Evolutionary conservation across 2,329 filamentous ascomycete genomes (phyloP).

Genomic region (Xylaria arbuscula): DNA sequence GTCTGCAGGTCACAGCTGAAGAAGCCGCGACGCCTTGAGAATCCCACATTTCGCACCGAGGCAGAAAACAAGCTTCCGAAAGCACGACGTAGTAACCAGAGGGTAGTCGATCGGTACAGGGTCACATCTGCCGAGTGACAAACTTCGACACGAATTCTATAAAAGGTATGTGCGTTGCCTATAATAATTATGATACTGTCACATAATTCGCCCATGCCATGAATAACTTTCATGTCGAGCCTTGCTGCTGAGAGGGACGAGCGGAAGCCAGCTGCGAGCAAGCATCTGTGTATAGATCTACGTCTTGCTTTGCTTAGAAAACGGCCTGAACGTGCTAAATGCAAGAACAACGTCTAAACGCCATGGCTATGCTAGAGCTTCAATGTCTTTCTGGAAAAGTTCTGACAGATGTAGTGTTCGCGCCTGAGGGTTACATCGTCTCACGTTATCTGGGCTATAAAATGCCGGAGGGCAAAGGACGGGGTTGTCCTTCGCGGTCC

Average conservation of each 20-base stretch:
- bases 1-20: slow-evolving; percentile 1
- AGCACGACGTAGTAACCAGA: not conserved
- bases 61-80: not conserved
- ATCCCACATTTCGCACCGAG: not conserved
- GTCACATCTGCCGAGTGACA: slow-evolving; percentile 11
- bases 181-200: slow-evolving; percentile 4
- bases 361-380: not conserved
- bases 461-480: not conserved
- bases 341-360: not conserved
- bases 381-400: slow-evolving; percentile 13
- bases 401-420: not conserved
- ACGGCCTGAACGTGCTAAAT: not conserved
- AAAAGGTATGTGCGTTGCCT: not conserved
- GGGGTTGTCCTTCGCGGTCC: not conserved
- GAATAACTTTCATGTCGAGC: not conserved
- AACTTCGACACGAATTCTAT: slow-evolving; percentile 15
- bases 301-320: not conserved
- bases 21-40: not conserved
- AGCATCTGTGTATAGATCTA: not conserved
- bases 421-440: slow-evolving; percentile 10
- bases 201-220: not conserved
- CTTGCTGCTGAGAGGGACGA: not conserved
- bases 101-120: not conserved
- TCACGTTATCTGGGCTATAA: not conserved
- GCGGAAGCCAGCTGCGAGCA: not conserved